Evolutionary conservation across 495 filamentous ascomycete genomes (phyloP).

Genomic region (Opeltia flavorubescens): DNA sequence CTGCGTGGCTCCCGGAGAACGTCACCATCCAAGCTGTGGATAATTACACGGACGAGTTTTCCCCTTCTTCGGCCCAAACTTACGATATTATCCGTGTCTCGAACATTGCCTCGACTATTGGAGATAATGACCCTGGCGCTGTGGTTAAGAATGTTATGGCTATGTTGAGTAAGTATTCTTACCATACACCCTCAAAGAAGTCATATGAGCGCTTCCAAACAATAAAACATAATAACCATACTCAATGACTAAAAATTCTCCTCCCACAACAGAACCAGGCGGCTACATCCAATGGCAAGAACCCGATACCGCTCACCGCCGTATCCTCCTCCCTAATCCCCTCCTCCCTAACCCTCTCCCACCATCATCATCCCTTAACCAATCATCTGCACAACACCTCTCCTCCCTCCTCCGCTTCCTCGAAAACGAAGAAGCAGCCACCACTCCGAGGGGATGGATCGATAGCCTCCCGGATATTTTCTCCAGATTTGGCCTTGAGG

Average conservation of each 20-base stretch:
- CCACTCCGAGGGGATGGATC: not conserved
- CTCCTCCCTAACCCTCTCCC: not conserved
- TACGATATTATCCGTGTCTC: conserved; percentile 28
- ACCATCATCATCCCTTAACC: not conserved
- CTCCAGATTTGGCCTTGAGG: not conserved
- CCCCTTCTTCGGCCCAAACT: conserved; percentile 13
- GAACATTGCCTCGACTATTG: not conserved
- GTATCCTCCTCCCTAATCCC: not conserved
- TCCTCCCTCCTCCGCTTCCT: no score
- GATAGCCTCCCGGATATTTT: not conserved
- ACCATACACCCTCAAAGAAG: no score
- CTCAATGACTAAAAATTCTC: not conserved
- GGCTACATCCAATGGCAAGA: conserved; percentile 25
- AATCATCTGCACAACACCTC: no score
- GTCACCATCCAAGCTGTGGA: conserved; percentile 17
- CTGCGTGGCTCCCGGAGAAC: conserved; percentile 19
- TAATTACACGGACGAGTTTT: conserved; percentile 12
- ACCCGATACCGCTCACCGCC: conserved; percentile 8
- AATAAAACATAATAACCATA: no score
- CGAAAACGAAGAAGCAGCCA: no score
- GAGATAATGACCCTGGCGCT: not conserved
- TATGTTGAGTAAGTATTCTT: no score
- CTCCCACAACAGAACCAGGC: conserved; percentile 15
- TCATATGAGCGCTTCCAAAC: no score
- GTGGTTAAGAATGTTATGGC: not conserved